phyloP scores from a whole-genome alignment of 1,284 basidiomycete species.

The Ustilago hordei region DNA sequence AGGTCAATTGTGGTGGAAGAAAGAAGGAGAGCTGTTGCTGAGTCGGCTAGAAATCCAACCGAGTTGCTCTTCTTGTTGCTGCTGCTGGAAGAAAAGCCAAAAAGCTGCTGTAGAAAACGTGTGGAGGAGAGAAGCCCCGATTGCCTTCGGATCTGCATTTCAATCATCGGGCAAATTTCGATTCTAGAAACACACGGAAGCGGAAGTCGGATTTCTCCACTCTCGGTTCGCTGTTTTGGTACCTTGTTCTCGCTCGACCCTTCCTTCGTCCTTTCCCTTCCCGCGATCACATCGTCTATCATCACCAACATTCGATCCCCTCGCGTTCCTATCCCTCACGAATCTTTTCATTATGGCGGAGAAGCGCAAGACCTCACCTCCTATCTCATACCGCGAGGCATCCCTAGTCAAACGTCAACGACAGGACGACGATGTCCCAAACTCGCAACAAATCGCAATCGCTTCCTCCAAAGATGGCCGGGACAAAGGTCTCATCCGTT shows the following conservation, averaged over 20 bases:
- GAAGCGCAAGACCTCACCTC: slow-evolving; percentile 62
- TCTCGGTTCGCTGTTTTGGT: slow-evolving; percentile 1
- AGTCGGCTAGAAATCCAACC: neutral
- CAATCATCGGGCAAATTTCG: neutral
- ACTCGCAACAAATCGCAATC: slow-evolving; percentile 51
- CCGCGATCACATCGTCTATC: neutral
- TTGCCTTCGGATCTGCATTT: neutral
- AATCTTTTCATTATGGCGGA: slow-evolving; percentile 50
- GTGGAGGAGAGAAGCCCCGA: slow-evolving; percentile 1
- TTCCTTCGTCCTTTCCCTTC: slow-evolving; percentile 6
- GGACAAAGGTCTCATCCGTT: slow-evolving; percentile 56
- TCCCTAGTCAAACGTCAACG: slow-evolving; percentile 60
- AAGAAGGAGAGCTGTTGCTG: neutral
- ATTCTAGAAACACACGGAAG: slow-evolving; percentile 8
- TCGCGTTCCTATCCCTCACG: neutral
- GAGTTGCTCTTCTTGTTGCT: neutral
- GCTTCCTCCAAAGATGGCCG: slow-evolving; percentile 54
- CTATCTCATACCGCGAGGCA: slow-evolving; percentile 39
- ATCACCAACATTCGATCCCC: neutral
- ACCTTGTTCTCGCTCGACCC: slow-evolving; percentile 10
- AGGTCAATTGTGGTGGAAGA: slow-evolving; percentile 12
- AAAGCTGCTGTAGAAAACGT: slow-evolving; percentile 1
- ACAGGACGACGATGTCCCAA: slow-evolving; percentile 38
- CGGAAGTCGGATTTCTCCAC: slow-evolving; percentile 36
- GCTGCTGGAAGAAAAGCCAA: neutral